phyloP scores from a whole-genome alignment of 352 stramenopile species.

The Globisporangium rhizosaccharum region DNA sequence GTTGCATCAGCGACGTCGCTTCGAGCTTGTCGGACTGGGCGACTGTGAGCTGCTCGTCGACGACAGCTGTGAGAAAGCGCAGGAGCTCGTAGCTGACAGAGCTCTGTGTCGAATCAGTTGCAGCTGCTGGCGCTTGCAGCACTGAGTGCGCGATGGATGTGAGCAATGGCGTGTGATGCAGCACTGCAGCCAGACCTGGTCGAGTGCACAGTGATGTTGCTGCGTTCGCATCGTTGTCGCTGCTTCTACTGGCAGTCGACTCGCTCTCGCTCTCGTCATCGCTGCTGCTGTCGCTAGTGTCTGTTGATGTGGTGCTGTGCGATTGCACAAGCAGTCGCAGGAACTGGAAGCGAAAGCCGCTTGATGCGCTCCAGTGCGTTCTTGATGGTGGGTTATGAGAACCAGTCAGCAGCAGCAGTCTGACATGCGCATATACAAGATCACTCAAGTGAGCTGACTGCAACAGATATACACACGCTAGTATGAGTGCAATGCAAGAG shows the following conservation, averaged over 20 bases:
- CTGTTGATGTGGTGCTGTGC: background rate
- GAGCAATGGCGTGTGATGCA: conserved; percentile 1
- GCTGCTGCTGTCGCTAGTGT: conserved; percentile 1
- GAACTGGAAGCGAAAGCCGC: conserved; percentile 44
- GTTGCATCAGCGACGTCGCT: too few species aligned
- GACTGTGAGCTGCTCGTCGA: conserved; percentile 11
- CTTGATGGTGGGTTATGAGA: background rate
- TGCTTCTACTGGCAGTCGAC: background rate
- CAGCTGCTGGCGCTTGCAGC: background rate
- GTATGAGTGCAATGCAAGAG: background rate
- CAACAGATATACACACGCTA: background rate
- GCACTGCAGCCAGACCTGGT: conserved; percentile 1
- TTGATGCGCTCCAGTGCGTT: conserved; percentile 4
- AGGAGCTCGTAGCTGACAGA: conserved; percentile 13
- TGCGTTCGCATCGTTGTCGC: background rate
- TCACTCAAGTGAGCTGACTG: background rate
- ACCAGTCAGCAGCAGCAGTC: conserved; percentile 3
- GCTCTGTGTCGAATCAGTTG: background rate
- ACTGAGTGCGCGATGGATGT: background rate
- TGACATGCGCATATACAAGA: background rate
- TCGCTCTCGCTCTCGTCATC: background rate
- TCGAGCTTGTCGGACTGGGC: background rate
- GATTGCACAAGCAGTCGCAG: conserved; percentile 33
- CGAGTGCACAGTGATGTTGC: background rate
- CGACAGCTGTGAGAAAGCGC: conserved; percentile 26